Base-by-base conservation (phyloP, 768 basidiomycete species). In the Dentipellis fragilis region DNA sequence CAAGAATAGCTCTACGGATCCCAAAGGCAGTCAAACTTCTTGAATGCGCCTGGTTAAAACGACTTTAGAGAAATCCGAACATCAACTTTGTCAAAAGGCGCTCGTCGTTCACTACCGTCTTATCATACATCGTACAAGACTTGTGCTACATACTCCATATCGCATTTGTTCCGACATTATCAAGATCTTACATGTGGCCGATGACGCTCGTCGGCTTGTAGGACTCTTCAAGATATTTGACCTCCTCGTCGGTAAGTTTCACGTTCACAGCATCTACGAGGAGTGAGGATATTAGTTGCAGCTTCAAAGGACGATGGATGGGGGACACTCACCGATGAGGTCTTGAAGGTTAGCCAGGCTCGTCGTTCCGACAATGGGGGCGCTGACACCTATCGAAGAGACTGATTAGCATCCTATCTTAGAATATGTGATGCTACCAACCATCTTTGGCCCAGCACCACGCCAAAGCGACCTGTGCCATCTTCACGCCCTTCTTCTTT, bases 401-500 rank as follows among this genome's bases (percentile, higher is more conserved):
- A 38, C 17, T 38, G 35, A 7, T 14, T 10, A 8, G 11, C 17
- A 39, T n/a, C 19, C n/a, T n/a, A 16, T 22, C n/a, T 22, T 37
- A 34, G 10, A 16, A 10, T 37, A 35, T 14, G 12, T 9, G 23
- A 22, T 10, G n/a, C n/a, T 14, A 57, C 59, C 51, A 36, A 72
- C 64, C 57, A 54, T 70, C 54, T 58, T 60, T 63, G 29, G 40
- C 39, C 47, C 59, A 46, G 2, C 59, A 60, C 74, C 74, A 75
- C 10, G 71, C 72, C 4, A 73, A 48, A 8, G 71, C 66, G 37
- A 75, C 65, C 55, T 74, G 72, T 4, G 71, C 68, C 74, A 75
- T 75, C 35, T 62, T 62, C 39, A 65, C 50, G 3, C 66, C 67
- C 16, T 61, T 62, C 60, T 69, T 68, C 61, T 71, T 69, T 21